phyloP scores from a whole-genome alignment of 768 basidiomycete species.

The Phanerodontia chrysosporium region DNA sequence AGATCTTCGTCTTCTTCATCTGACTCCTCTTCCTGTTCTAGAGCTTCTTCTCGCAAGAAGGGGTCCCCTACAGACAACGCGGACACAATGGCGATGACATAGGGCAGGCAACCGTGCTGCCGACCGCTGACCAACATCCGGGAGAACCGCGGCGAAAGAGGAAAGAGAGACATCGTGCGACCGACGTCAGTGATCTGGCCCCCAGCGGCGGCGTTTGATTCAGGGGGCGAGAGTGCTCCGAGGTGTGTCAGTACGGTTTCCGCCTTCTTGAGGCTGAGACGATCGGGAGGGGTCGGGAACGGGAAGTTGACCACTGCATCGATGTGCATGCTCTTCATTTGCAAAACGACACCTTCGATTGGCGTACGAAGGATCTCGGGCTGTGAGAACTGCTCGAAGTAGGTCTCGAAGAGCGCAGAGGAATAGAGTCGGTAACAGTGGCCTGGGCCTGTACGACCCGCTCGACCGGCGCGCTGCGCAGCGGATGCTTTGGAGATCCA shows the following conservation, averaged over 20 bases:
- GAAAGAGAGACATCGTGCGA: conserved; percentile 90
- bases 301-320: conserved; percentile 96
- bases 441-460: conserved; percentile 95
- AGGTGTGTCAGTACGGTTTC: conserved; percentile 78
- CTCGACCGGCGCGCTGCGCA: conserved; percentile 90
- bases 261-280: conserved; percentile 67
- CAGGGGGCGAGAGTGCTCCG: conserved; percentile 58
- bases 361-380: conserved; percentile 96
- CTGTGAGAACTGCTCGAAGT: conserved; percentile 81
- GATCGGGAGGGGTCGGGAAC: conserved; percentile 94
- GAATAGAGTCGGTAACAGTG: conserved; percentile 98
- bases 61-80: conserved; percentile 93
- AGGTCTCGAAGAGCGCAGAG: conserved; percentile 88
- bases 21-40: conserved; percentile 39
- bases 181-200: conserved; percentile 86
- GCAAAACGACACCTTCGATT: conserved; percentile 93
- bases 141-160: conserved; percentile 91
- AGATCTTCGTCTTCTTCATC: conserved; percentile 33
- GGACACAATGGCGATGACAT: conserved; percentile 87
- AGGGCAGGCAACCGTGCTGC: conserved; percentile 89
- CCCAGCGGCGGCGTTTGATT: conserved; percentile 23
- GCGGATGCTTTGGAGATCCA: conserved; percentile 98
- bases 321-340: conserved; percentile 99
- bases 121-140: conserved; percentile 86
- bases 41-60: conserved; percentile 79